Evolutionary conservation across 2,329 filamentous ascomycete species (phyloP).

Genomic region (Colletotrichum liaoningense): DNA sequence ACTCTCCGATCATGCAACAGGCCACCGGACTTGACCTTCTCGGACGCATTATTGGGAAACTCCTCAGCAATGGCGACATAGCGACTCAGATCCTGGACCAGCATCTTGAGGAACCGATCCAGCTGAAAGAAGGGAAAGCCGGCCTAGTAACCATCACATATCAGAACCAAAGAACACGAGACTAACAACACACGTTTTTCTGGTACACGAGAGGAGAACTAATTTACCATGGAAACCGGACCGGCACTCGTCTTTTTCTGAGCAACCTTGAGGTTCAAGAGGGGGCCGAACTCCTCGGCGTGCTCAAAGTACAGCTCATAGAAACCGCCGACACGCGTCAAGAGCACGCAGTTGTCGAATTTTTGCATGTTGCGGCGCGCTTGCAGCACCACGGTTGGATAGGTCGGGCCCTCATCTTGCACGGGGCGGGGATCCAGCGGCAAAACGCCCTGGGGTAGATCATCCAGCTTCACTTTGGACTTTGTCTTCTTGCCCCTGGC

Average conservation of each 20-base stretch:
- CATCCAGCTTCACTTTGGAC: conserved; percentile 64
- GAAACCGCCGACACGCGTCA: conserved; percentile 94
- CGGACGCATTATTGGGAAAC: conserved; percentile 78
- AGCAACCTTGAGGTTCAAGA: conserved; percentile 89
- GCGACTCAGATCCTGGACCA: conserved; percentile 90
- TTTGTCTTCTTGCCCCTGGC: conserved; percentile 65
- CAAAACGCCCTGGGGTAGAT: conserved; percentile 66
- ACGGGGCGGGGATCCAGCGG: conserved; percentile 54
- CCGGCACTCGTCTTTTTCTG: conserved; percentile 80
- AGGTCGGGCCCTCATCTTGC: conserved; percentile 62
- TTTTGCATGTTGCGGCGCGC: conserved; percentile 90
- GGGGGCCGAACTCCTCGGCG: conserved; percentile 86
- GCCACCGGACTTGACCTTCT: conserved; percentile 79
- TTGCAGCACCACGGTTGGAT: conserved; percentile 91
- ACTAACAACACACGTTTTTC: conserved; percentile 31
- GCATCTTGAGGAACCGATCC: conserved; percentile 89
- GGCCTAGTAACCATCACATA: conserved; percentile 62
- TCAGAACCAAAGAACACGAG: conserved; percentile 37
- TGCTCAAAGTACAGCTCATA: conserved; percentile 99
- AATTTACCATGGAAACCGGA: conserved; percentile 82
- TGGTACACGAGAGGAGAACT: conserved; percentile 15
- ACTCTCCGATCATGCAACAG: conserved; percentile 88
- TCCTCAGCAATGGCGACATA: conserved; percentile 97
- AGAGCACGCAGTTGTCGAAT: conserved; percentile 88
- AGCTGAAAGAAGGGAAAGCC: conserved; percentile 95